These are phyloP conservation scores for Cryphonectria carpinicola DNA, from an alignment of 2,329 filamentous ascomycete species.

Conservation along the genomic window DNA sequence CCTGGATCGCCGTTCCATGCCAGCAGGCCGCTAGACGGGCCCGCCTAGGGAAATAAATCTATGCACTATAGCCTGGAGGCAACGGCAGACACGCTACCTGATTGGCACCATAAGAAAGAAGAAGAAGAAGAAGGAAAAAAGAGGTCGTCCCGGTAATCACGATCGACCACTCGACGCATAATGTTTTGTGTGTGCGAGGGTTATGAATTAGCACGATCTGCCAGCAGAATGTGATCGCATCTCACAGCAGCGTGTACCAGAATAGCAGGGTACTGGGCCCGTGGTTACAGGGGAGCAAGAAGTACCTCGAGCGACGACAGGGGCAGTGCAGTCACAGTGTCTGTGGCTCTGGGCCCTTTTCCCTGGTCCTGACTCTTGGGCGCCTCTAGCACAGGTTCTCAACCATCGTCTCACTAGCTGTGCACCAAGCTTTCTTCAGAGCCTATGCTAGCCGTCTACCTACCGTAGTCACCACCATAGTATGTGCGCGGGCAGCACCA, in stretches of 20 bases:
- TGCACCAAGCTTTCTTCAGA: background rate
- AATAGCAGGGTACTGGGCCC: background rate
- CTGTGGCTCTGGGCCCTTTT: background rate
- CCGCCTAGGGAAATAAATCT: constrained; percentile 1
- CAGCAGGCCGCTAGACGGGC: constrained; percentile 1
- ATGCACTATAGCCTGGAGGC: constrained; percentile 9
- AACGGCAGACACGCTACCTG: background rate
- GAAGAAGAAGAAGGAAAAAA: too few species aligned
- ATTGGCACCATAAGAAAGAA: background rate
- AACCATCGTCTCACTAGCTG: background rate
- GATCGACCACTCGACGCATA: background rate
- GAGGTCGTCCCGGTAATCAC: background rate
- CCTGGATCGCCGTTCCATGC: constrained; percentile 17
- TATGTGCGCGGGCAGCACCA: background rate
- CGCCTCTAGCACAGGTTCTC: background rate
- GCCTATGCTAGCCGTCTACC: background rate
- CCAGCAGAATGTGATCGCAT: background rate
- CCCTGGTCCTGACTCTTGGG: background rate
- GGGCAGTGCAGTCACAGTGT: background rate
- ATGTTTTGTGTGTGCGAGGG: constrained; percentile 3
- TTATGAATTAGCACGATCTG: background rate
- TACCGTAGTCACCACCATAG: background rate
- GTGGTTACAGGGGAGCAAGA: background rate
- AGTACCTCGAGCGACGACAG: background rate
- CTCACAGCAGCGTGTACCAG: background rate